A percentile compares a stretch with the other conserved stretches of the same genome.
phyloP scores from a whole-genome alignment of 2,329 filamentous ascomycete genomes.

The Talaromyces marneffei region DNA sequence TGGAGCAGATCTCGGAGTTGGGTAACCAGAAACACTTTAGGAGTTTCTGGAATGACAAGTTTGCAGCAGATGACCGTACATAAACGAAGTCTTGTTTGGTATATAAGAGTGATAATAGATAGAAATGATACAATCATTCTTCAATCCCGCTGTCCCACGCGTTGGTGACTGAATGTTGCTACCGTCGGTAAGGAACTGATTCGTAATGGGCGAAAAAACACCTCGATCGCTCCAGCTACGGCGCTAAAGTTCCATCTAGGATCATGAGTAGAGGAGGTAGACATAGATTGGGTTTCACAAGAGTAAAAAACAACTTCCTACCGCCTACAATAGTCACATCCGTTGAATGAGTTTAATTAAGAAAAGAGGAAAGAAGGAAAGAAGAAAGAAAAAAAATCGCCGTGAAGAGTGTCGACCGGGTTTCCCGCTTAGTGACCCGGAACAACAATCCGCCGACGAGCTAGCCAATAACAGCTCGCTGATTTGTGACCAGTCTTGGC shows the following conservation, averaged over 20 bases:
- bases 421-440: slow-evolving; percentile 21
- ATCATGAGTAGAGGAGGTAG: slow-evolving; percentile 57
- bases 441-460: slow-evolving; percentile 23
- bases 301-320: slow-evolving; percentile 30
- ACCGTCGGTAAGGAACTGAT: slow-evolving; percentile 62
- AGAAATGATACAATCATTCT: neutral
- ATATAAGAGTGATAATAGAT: neutral
- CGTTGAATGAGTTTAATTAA: slow-evolving; percentile 51
- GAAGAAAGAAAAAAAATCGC: slow-evolving; percentile 28
- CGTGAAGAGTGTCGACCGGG: slow-evolving; percentile 17
- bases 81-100: slow-evolving; percentile 8
- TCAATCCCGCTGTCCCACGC: neutral
- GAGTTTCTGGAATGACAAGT: slow-evolving; percentile 49
- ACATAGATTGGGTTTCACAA: slow-evolving; percentile 32
- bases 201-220: slow-evolving; percentile 46
- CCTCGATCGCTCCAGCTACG: slow-evolving; percentile 62
- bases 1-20: slow-evolving; percentile 47
- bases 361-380: slow-evolving; percentile 30
- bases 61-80: slow-evolving; percentile 40
- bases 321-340: slow-evolving; percentile 63
- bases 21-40: slow-evolving; percentile 48
- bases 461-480: slow-evolving; percentile 35
- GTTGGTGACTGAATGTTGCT: slow-evolving; percentile 46
- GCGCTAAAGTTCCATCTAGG: slow-evolving; percentile 54
- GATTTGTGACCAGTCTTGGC: slow-evolving; percentile 31